Percentiles rank a stretch among this genome's conserved stretches.
These are phyloP conservation scores for Talaromyces proteolyticus DNA, from an alignment of 495 filamentous ascomycete genomes.

Conservation along the genomic window DNA sequence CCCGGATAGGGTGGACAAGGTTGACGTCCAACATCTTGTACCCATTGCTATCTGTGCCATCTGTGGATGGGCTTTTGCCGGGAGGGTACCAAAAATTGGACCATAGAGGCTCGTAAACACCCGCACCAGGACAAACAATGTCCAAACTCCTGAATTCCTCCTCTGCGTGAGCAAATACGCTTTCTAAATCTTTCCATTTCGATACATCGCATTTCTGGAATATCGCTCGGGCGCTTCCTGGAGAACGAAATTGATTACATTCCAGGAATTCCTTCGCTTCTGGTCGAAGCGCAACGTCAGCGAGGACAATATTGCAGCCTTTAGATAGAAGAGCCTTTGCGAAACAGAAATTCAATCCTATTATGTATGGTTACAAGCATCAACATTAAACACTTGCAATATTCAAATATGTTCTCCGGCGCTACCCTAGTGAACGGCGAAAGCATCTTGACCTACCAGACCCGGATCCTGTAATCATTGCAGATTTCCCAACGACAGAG, in stretches of 20 bases:
- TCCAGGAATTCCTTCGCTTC: constrained; percentile 43
- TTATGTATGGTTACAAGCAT: no score
- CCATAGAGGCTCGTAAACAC: constrained; percentile 47
- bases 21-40: constrained; percentile 47
- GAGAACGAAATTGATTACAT: constrained; percentile 4
- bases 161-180: constrained; percentile 32
- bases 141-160: constrained; percentile 37
- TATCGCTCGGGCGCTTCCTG: constrained; percentile 31
- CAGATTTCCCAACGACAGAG: no score
- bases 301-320: constrained; percentile 47
- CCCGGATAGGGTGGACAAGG: constrained; percentile 48
- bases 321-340: constrained; percentile 37
- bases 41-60: constrained; percentile 16
- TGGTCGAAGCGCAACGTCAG: constrained; percentile 43
- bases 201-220: constrained; percentile 46
- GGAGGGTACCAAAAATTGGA: constrained; percentile 49
- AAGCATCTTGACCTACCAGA: no score
- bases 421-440: no score
- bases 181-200: constrained; percentile 35
- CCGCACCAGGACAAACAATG: constrained; percentile 49
- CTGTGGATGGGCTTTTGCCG: constrained; percentile 25
- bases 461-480: no score
- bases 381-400: no score
- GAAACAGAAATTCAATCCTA: constrained; percentile 36
- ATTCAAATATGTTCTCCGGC: no score